Percentiles rank a stretch among this genome's conserved stretches.
Conservation (phyloP, 129 eudicot species). For the Glebionis coronaria region DNA sequence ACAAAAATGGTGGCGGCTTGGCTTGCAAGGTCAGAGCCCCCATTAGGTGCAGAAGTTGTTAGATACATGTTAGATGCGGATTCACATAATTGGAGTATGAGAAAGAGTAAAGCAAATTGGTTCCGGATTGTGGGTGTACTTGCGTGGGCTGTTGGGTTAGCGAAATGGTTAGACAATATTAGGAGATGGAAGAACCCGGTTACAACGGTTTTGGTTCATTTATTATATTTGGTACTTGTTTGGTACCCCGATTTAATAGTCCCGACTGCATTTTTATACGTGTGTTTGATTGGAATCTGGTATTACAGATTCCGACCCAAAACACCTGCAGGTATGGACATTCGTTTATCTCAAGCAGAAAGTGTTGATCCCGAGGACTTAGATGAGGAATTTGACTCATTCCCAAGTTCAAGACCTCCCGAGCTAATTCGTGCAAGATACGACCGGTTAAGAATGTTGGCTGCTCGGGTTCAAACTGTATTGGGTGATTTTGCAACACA, state of each 20-base stretch:
- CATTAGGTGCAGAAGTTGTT: constrained; percentile 89
- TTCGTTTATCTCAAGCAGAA: constrained; percentile 88
- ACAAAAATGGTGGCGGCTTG: constrained; percentile 93
- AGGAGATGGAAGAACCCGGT: constrained; percentile 89
- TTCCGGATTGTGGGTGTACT: constrained; percentile 87
- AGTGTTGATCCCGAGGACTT: constrained; percentile 84
- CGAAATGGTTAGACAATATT: constrained; percentile 85
- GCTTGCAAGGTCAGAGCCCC: constrained; percentile 96
- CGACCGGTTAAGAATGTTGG: constrained; percentile 79
- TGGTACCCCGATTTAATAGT: constrained; percentile 97
- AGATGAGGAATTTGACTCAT: constrained; percentile 90
- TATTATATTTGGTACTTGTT: constrained; percentile 79
- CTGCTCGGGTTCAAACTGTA: constrained; percentile 93
- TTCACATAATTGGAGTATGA: constrained; percentile 94
- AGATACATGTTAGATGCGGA: constrained; percentile 90
- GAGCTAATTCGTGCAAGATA: constrained; percentile 71
- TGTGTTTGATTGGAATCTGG: constrained; percentile 88
- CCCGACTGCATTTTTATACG: constrained; percentile 77
- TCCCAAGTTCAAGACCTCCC: constrained; percentile 93
- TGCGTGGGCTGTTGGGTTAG: constrained; percentile 95
- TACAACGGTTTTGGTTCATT: constrained; percentile 79
- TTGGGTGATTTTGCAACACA: constrained; percentile 97
- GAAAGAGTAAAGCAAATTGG: constrained; percentile 96
- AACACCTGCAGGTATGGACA: constrained; percentile 93
- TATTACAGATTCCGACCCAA: constrained; percentile 88